A percentile compares a stretch with the other conserved stretches of the same genome.
Evolutionary conservation across 129 eudicot species (phyloP).

Genomic region (Flaveria bidentis): DNA sequence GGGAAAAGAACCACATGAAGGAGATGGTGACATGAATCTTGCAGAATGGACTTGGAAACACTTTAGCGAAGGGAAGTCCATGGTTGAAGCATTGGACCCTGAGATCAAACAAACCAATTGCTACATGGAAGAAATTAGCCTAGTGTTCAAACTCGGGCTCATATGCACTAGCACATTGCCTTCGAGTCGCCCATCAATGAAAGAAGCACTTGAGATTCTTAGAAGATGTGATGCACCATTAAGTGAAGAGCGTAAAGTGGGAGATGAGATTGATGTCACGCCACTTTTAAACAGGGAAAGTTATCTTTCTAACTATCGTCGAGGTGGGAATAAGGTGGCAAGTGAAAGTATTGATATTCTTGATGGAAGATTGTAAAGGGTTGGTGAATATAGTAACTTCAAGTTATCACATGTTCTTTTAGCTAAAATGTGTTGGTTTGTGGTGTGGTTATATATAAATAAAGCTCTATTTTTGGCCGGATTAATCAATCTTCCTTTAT

Average conservation of each 20-base stretch:
- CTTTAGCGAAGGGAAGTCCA: conserved; percentile 51
- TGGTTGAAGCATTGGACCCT: conserved; percentile 52
- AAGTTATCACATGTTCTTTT: not conserved
- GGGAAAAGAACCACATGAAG: conserved; percentile 71
- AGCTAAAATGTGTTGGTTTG: not conserved
- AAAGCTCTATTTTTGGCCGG: not conserved
- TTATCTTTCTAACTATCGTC: conserved; percentile 58
- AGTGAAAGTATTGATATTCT: conserved; percentile 45
- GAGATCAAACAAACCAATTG: conserved; percentile 48
- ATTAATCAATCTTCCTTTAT: not conserved
- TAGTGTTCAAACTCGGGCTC: conserved; percentile 67
- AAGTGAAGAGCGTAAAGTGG: conserved; percentile 42
- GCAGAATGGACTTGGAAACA: conserved; percentile 93
- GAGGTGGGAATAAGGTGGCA: conserved; percentile 44
- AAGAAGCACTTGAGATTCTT: conserved; percentile 67
- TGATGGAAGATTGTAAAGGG: conserved; percentile 35
- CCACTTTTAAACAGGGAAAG: conserved; percentile 56
- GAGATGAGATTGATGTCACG: conserved; percentile 52
- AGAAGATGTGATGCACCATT: conserved; percentile 37
- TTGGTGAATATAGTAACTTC: conserved; percentile 14
- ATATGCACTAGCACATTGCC: conserved; percentile 77
- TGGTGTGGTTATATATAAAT: not conserved
- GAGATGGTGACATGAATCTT: conserved; percentile 57
- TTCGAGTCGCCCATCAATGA: conserved; percentile 76
- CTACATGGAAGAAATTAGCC: conserved; percentile 57